Evolutionary conservation across 768 basidiomycete genomes (phyloP).

Genomic region (Pulveroboletus frians): DNA sequence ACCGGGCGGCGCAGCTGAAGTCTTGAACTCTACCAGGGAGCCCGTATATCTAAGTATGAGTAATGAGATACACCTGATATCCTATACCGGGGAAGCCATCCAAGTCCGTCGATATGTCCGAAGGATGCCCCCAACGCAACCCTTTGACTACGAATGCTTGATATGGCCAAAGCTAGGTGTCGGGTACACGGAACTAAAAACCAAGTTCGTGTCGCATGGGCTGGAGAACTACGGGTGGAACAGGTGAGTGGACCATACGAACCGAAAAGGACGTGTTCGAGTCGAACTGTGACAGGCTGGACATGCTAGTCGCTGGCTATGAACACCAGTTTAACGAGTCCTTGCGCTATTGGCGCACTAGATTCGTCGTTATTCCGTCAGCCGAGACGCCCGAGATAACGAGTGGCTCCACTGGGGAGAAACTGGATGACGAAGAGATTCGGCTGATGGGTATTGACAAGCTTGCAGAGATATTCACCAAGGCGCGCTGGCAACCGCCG

Average conservation of each 20-base stretch:
- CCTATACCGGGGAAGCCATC: conserved; percentile 86
- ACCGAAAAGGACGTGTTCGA: background rate
- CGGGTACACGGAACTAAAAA: conserved; percentile 76
- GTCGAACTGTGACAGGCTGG: conserved; percentile 46
- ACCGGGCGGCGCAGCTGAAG: conserved; percentile 61
- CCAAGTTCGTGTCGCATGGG: conserved; percentile 72
- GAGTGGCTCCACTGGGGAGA: conserved; percentile 62
- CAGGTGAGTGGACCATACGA: conserved; percentile 41
- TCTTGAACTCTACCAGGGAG: conserved; percentile 52
- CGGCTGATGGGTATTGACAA: conserved; percentile 87
- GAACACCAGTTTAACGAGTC: conserved; percentile 77
- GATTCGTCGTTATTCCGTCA: conserved; percentile 90
- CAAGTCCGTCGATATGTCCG: conserved; percentile 84
- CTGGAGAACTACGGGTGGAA: conserved; percentile 86
- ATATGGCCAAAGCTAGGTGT: conserved; percentile 91
- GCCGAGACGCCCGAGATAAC: conserved; percentile 56
- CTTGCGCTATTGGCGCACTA: conserved; percentile 88
- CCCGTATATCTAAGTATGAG: conserved; percentile 91
- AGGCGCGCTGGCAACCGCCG: conserved; percentile 70
- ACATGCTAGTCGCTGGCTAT: conserved; percentile 82
- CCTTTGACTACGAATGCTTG: conserved; percentile 78
- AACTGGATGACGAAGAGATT: conserved; percentile 80
- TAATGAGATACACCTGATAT: conserved; percentile 91
- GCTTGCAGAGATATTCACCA: conserved; percentile 83
- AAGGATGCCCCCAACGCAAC: conserved; percentile 55